phyloP scores from a whole-genome alignment of 2,329 filamentous ascomycete genomes.

The Uncinocarpus reesii region DNA sequence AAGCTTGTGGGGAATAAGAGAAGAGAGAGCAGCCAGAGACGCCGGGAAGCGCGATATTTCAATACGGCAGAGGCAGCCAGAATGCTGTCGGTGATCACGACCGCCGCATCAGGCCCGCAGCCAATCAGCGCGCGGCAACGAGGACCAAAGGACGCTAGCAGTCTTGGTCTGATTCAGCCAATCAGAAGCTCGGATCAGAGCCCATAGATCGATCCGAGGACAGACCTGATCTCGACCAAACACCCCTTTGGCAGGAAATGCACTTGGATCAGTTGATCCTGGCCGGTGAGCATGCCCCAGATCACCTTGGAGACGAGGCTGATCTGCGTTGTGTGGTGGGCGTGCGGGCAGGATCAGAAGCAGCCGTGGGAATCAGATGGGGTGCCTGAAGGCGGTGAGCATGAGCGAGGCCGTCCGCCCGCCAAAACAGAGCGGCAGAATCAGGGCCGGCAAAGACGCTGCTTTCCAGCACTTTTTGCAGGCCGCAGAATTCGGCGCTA shows the following conservation, averaged over 20 bases:
- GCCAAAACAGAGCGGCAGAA: conserved; percentile 23
- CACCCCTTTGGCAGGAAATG: not conserved
- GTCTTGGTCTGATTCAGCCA: conserved; percentile 23
- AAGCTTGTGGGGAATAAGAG: conserved; percentile 13
- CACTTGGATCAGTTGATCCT: not conserved
- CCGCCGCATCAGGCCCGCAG: not conserved
- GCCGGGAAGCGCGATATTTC: conserved; percentile 29
- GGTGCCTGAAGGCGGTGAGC: conserved; percentile 3
- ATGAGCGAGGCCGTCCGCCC: conserved; percentile 14
- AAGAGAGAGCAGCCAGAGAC: conserved; percentile 22
- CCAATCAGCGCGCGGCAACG: conserved; percentile 11
- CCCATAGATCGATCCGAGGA: conserved; percentile 5
- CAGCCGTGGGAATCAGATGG: not conserved
- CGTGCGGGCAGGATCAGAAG: conserved; percentile 11
- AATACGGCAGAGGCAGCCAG: conserved; percentile 22
- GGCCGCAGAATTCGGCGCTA: conserved; percentile 17
- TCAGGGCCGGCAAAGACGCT: conserved; percentile 26
- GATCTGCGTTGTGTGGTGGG: conserved; percentile 12
- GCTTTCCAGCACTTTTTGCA: conserved; percentile 27
- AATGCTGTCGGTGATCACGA: conserved; percentile 2
- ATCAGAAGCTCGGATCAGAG: conserved; percentile 28
- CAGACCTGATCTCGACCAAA: conserved; percentile 12
- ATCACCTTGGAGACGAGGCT: not conserved
- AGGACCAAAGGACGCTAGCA: not conserved
- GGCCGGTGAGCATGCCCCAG: not conserved